These are phyloP conservation scores for Solanum lignicaule DNA, from an alignment of 257 asterid species.

Conservation along the genomic window DNA sequence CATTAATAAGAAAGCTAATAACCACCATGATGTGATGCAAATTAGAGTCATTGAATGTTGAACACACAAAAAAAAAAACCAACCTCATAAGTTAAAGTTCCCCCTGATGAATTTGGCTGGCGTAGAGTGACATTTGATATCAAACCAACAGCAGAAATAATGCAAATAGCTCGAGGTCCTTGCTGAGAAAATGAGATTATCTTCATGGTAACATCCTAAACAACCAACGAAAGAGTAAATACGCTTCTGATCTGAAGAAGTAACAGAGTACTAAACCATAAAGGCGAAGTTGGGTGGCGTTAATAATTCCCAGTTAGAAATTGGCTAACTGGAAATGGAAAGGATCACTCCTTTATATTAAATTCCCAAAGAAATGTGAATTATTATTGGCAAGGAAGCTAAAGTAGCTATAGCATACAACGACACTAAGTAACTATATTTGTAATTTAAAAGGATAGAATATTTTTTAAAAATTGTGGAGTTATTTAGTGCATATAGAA, in stretches of 20 bases:
- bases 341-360: neutral
- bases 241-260: neutral
- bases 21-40: neutral
- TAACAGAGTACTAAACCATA: neutral
- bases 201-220: slow-evolving; percentile 61
- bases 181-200: slow-evolving; percentile 59
- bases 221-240: neutral
- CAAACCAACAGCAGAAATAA: slow-evolving; percentile 67
- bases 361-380: neutral
- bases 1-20: neutral
- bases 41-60: neutral
- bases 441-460: neutral
- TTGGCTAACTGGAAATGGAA: neutral
- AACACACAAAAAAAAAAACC: neutral
- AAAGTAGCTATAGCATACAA: neutral
- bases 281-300: neutral
- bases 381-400: neutral
- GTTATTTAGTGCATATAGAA: neutral
- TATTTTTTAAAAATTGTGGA: neutral
- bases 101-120: slow-evolving; percentile 72
- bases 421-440: neutral
- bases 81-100: slow-evolving; percentile 78
- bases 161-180: slow-evolving; percentile 81
- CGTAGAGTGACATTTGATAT: slow-evolving; percentile 66
- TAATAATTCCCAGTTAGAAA: neutral